A percentile compares a stretch with the other conserved stretches of the same genome.
Conservation (phyloP, 768 basidiomycete species). For the Boletus rubescentipes region DNA sequence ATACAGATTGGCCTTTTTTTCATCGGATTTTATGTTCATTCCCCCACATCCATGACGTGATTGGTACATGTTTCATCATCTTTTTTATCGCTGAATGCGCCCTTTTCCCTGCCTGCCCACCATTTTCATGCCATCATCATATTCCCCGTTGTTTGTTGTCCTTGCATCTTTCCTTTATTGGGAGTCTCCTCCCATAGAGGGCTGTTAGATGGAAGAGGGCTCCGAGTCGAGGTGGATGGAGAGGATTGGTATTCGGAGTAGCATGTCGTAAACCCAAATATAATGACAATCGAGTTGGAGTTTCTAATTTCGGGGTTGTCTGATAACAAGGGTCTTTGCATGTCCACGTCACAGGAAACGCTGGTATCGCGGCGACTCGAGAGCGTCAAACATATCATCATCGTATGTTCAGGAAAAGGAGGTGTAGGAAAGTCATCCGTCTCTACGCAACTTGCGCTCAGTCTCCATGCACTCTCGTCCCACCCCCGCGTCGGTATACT, state of each 20-base stretch:
- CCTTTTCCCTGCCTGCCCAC: constrained; percentile 17
- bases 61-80: constrained; percentile 24
- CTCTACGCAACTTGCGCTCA: constrained; percentile 86
- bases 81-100: constrained; percentile 23
- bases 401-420: constrained; percentile 95
- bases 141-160: constrained; percentile 51
- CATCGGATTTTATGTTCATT: constrained; percentile 29
- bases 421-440: constrained; percentile 99
- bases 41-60: constrained; percentile 16
- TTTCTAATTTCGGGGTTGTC: too few species aligned
- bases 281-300: constrained; percentile 5
- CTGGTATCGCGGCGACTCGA: constrained; percentile 71
- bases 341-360: constrained; percentile 40
- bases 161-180: constrained; percentile 63
- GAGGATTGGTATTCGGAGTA: constrained; percentile 6
- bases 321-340: too few species aligned
- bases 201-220: constrained; percentile 73
- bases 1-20: constrained; percentile 27
- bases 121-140: constrained; percentile 26
- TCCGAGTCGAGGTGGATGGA: constrained; percentile 33
- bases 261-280: not conserved
- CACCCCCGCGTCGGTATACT: constrained; percentile 80
- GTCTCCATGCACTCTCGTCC: constrained; percentile 69
- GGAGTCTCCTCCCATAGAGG: constrained; percentile 44
- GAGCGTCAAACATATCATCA: constrained; percentile 79